Percentiles rank a stretch among this genome's conserved stretches.
These are phyloP conservation scores for Eucalyptus polybractea DNA, from an alignment of 345 rosid genomes.

Conservation along the genomic window DNA sequence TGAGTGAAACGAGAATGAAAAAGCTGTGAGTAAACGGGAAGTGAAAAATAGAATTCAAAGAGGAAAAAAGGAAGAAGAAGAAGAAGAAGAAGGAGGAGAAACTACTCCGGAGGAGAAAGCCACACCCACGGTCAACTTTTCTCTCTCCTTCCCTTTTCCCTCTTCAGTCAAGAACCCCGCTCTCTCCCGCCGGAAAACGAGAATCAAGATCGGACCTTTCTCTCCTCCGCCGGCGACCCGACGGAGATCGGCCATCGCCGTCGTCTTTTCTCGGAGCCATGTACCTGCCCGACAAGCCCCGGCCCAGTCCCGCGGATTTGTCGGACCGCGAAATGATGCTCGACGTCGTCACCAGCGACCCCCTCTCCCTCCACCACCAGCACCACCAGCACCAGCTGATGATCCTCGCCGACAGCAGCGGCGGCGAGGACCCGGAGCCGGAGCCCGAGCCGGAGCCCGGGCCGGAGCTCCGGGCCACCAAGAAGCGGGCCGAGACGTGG, in stretches of 20 bases:
- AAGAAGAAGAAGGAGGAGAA: background rate
- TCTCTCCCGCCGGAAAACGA: background rate
- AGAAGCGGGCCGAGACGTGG: constrained; percentile 99
- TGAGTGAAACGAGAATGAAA: background rate
- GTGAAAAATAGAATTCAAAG: background rate
- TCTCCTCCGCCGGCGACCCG: background rate
- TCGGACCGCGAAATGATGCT: constrained; percentile 82
- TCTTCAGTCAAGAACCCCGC: background rate
- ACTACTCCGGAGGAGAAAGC: background rate
- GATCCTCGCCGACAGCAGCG: constrained; percentile 75
- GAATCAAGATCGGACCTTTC: background rate
- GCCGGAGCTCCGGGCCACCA: constrained; percentile 31
- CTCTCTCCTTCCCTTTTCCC: background rate
- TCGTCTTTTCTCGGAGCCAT: constrained; percentile 2
- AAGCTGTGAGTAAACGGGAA: background rate
- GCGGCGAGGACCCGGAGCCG: constrained; percentile 50
- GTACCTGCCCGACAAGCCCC: constrained; percentile 83
- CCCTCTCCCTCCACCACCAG: background rate
- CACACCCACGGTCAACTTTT: background rate
- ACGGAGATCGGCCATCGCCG: background rate
- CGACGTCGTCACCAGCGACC: constrained; percentile 21
- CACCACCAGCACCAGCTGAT: constrained; percentile 31
- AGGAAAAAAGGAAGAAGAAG: background rate
- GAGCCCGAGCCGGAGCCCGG: background rate
- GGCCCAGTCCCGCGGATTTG: constrained; percentile 30